phyloP scores from a whole-genome alignment of 805 yeast species.

The Isabelozyma gotoi region DNA sequence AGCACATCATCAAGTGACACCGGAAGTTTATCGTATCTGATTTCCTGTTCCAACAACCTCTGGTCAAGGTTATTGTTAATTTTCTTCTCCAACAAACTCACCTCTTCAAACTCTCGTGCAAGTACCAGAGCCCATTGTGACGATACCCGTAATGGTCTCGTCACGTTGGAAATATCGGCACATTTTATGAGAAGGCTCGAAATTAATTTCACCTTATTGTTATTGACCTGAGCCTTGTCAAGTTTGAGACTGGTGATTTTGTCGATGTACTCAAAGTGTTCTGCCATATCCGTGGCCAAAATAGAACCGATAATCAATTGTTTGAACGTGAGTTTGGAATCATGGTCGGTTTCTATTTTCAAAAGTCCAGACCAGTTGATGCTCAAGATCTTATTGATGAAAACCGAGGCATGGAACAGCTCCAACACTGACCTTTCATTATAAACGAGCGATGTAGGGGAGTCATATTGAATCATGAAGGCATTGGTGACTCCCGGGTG shows the following conservation, averaged over 20 bases:
- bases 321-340: conserved; percentile 17
- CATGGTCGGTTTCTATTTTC: conserved; percentile 13
- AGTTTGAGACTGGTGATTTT: conserved; percentile 40
- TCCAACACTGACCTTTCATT: conserved; percentile 74
- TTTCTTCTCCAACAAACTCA: conserved; percentile 49
- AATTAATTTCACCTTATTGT: conserved; percentile 41
- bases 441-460: conserved; percentile 66
- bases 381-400: conserved; percentile 39
- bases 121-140: conserved; percentile 86
- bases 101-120: conserved; percentile 73
- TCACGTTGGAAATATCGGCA: conserved; percentile 93
- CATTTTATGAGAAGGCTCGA: conserved; percentile 79
- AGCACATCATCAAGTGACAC: conserved; percentile 43
- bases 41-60: conserved; percentile 4
- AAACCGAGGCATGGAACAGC: conserved; percentile 73
- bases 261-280: conserved; percentile 70
- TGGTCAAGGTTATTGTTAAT: conserved; percentile 7
- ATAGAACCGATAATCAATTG: conserved; percentile 36
- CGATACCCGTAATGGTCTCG: conserved; percentile 73
- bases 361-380: conserved; percentile 38
- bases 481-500: conserved; percentile 95
- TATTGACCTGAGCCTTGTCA: conserved; percentile 14
- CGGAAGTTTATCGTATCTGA: conserved; percentile 38
- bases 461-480: conserved; percentile 54
- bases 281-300: conserved; percentile 84